Conservation (phyloP, 2,329 filamentous ascomycete genomes). For the Penicillium hordei region DNA sequence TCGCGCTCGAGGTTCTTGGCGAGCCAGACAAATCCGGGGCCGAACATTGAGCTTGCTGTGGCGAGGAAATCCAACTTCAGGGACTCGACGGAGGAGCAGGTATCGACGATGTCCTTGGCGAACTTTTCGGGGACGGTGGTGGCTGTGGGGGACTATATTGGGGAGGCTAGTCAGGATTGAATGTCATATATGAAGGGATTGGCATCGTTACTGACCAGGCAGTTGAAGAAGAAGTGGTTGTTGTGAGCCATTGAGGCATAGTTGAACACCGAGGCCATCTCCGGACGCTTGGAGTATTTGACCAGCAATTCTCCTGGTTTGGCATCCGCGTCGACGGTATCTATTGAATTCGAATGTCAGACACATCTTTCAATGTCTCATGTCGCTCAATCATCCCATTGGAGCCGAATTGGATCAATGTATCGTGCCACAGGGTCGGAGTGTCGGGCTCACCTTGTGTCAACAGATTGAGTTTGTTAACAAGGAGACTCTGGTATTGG, state of each 20-base stretch:
- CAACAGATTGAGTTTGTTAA: slow-evolving; percentile 73
- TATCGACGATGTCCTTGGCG: slow-evolving; percentile 59
- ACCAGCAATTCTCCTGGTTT: slow-evolving; percentile 68
- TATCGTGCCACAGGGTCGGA: slow-evolving; percentile 5
- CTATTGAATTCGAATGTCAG: slow-evolving; percentile 43
- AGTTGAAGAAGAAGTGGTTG: slow-evolving; percentile 62
- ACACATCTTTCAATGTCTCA: not conserved
- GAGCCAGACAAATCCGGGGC: slow-evolving; percentile 95
- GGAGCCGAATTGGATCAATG: not conserved
- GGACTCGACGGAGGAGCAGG: slow-evolving; percentile 81
- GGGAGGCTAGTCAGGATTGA: slow-evolving; percentile 12
- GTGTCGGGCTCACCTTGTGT: slow-evolving; percentile 62
- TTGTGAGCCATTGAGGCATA: slow-evolving; percentile 95
- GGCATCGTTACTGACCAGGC: slow-evolving; percentile 37
- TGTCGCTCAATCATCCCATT: not conserved
- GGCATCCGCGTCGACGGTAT: slow-evolving; percentile 62
- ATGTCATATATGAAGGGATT: not conserved
- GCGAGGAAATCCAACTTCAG: slow-evolving; percentile 76
- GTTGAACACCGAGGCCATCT: slow-evolving; percentile 82
- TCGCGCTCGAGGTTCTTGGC: slow-evolving; percentile 58
- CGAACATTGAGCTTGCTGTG: slow-evolving; percentile 89
- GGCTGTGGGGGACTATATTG: slow-evolving; percentile 40
- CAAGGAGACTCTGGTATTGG: slow-evolving; percentile 72
- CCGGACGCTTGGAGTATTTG: slow-evolving; percentile 74
- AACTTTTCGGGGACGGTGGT: slow-evolving; percentile 59